phyloP scores from a whole-genome alignment of 192 early-diverging fungal genomes.

The Powellomyces hirtus region DNA sequence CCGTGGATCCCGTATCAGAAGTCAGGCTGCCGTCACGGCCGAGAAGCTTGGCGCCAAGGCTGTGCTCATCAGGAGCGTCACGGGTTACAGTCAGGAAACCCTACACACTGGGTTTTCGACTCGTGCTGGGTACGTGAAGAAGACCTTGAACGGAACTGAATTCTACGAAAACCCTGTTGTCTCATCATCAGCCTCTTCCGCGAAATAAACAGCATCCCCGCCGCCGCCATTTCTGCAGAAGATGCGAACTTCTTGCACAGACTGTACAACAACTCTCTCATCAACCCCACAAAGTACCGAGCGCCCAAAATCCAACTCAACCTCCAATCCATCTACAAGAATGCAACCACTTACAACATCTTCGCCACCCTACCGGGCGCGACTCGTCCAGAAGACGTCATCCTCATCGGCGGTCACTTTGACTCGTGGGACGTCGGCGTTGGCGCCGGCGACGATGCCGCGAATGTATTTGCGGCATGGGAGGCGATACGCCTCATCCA shows the following conservation, averaged over 20 bases:
- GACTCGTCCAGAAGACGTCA: neutral
- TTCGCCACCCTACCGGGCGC: neutral
- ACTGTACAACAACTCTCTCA: neutral
- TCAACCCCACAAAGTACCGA: neutral
- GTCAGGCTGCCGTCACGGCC: neutral
- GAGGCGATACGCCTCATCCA: neutral
- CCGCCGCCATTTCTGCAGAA: neutral
- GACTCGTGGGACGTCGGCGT: constrained; percentile 5
- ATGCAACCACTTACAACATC: neutral
- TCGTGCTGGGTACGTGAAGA: neutral
- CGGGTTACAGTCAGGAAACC: neutral
- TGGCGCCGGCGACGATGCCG: neutral
- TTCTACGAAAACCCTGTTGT: too few relatives aligned
- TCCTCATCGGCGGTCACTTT: constrained; percentile 1
- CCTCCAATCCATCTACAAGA: neutral
- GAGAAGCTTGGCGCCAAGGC: neutral
- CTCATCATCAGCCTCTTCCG: too few relatives aligned
- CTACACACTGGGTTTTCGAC: neutral
- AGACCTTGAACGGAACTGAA: too few relatives aligned
- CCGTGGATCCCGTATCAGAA: neutral
- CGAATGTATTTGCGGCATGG: neutral
- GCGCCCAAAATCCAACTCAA: neutral
- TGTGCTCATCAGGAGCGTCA: neutral
- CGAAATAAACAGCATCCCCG: neutral
- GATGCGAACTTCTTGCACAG: neutral